A percentile compares a stretch with the other conserved stretches of the same genome.
Conservation (phyloP, 371 early-diverging fungal species). For the Mucor circinelloides region DNA sequence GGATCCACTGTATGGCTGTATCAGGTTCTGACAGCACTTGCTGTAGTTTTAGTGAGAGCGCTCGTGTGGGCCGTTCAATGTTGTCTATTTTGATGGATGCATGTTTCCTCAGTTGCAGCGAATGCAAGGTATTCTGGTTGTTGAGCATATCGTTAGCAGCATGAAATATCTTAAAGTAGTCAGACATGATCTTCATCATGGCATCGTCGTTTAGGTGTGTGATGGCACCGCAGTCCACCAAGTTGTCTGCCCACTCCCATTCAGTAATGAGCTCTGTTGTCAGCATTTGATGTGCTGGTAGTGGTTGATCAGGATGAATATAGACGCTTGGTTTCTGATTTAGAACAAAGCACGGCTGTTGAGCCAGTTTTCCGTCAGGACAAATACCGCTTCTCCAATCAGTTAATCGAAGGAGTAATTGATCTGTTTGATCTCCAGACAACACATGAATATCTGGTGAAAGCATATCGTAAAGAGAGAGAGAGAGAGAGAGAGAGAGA, state of each 20-base stretch:
- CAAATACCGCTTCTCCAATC: slow-evolving; percentile 42
- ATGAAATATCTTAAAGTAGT: slow-evolving; percentile 39
- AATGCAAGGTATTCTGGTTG: slow-evolving; percentile 21
- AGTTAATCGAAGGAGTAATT: slow-evolving; percentile 23
- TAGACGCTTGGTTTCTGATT: slow-evolving; percentile 26
- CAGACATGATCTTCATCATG: slow-evolving; percentile 36
- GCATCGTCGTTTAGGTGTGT: slow-evolving; percentile 36
- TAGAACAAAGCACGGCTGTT: slow-evolving; percentile 35
- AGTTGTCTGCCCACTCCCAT: slow-evolving; percentile 35
- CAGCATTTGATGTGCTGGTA: slow-evolving; percentile 4
- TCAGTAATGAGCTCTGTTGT: slow-evolving; percentile 38
- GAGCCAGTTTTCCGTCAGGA: slow-evolving; percentile 35
- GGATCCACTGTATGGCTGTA: slow-evolving; percentile 25
- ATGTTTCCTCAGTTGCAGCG: slow-evolving; percentile 29
- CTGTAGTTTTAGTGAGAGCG: slow-evolving; percentile 26
- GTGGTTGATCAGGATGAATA: slow-evolving; percentile 18
- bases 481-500: background rate
- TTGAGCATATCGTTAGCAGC: slow-evolving; percentile 5
- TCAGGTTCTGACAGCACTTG: slow-evolving; percentile 13
- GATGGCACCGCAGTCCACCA: slow-evolving; percentile 32
- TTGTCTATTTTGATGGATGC: slow-evolving; percentile 41
- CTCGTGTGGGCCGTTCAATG: slow-evolving; percentile 33
- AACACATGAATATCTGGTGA: slow-evolving; percentile 10
- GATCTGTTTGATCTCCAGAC: slow-evolving; percentile 20
- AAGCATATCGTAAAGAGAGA: background rate